Base-by-base conservation (phyloP, 805 yeast species). In the Kodamaea laetipori region DNA sequence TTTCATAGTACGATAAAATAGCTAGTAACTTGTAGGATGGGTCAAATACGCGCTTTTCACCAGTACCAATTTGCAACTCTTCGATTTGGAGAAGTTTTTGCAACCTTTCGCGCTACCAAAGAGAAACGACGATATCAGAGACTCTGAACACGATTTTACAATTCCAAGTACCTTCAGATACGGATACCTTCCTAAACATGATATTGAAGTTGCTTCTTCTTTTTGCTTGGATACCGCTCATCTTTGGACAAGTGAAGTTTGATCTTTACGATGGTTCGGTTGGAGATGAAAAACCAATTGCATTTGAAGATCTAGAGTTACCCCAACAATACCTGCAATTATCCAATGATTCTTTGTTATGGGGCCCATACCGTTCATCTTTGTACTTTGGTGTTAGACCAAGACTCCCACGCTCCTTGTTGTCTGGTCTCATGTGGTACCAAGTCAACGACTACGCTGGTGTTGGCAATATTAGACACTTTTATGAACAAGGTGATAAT, bases 361-460 rank as follows among this genome's bases (percentile, higher is more conserved):
- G 99, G 99, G 98, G 96, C 1, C 95, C 98, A 0, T 92, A 90
- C 63, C 69, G 97, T 50, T 82, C 97, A 6, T 86, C 88, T 44
- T 71, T 88, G 33, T 94, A 90, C 64, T 69, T 90, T 47, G 98
- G 98, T 1, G 67, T 94, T 37, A 74, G 90, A 36, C 96, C 98
- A 2, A 71, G 92, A 37, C 55, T 86, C 3, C 96, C 97, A 1
- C 74, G 80, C 26, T 80, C 92, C 1, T 71, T 94, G 40, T 57
- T 84, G 45, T 69, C 88, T 10, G 98, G 98, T 0, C 67, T 90
- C 18, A 79, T 92, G 81, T 92, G 98, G 98, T 87, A 80, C 67
- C 82, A 82, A 56, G 75, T 78, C 4, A 84, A 86, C 47, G 64
- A 69, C 21, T 71, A 76, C 46, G 63, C 66, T 4, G 84, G 84